Evolutionary conservation across 2,329 filamentous ascomycete species (phyloP), one percentile per base, ranked within the genome.

Genomic region (Canariomyces notabilis): DNA sequence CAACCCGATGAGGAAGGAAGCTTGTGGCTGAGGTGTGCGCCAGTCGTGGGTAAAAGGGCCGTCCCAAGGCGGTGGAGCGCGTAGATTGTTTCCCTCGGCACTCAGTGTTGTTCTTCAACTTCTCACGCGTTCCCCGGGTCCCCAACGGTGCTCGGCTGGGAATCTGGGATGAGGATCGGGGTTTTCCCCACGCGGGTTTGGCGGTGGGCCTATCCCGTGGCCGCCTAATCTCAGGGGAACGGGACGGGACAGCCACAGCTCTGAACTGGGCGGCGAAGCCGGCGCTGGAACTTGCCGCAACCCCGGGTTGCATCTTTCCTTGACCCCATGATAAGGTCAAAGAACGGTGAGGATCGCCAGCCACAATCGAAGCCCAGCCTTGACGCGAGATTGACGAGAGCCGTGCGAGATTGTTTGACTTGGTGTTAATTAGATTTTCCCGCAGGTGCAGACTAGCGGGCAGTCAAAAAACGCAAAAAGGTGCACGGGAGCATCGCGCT

Each of bases 181-280:
- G 21, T 16, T 42, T 35, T 21, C 31, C 31, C 31, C 5, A 14
- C 18, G 42, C 29, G 35, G 16, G 38, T 16, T 18, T 37, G 33
- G 23, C 26, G 34, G 6, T 37, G 34, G 15, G 16, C 15, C 21
- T 19, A 15, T n/a, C 18, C 39, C 35, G 29, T 26, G 15, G n/a
- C 16, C 22, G 16, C 5, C 15, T 29, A n/a, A 26, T 29, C 19
- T 20, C 21, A 18, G 6, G 9, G 16, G 31, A 37, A 23, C 18
- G 21, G 32, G 23, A 14, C 29, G 36, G 22, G 33, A 42, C 44
- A 42, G 15, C 23, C 14, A 37, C 42, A 45, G 42, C 42, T 45
- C 42, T 45, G 35, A 26, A 38, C 42, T 16, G 20, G 35, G 35
- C 42, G 50, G 50, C 46, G 50, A 49, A 29, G 50, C 50, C 50